Conservation (phyloP, 352 stramenopile genomes). For the Saprolegnia diclina region DNA sequence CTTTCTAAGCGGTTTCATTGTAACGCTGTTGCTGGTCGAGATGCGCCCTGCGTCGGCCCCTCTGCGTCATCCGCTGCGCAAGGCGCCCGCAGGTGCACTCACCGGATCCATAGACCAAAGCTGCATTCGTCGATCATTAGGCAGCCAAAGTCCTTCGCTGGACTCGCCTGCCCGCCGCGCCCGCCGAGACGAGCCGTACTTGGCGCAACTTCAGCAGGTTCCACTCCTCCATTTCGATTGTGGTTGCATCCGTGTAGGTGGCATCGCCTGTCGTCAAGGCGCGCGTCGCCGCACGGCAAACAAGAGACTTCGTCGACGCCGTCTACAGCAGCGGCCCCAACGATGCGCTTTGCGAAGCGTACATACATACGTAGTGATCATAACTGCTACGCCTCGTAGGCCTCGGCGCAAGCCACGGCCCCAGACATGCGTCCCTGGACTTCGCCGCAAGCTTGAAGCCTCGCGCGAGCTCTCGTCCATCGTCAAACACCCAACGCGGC, state of each 20-base stretch:
- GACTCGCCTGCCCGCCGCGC: neutral
- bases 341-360: neutral
- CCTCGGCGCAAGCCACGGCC: neutral
- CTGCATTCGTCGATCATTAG: neutral
- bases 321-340: neutral
- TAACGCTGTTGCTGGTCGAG: too few species aligned
- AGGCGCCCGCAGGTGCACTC: too few species aligned
- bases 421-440: neutral
- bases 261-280: neutral
- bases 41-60: too few species aligned
- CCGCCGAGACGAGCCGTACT: neutral
- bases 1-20: too few species aligned
- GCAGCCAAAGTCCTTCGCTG: neutral
- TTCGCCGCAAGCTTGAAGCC: neutral
- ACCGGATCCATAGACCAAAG: too few species aligned
- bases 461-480: neutral
- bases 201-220: neutral
- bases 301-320: neutral
- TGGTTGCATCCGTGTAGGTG: neutral
- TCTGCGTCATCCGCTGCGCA: too few species aligned
- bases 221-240: too few species aligned
- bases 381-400: neutral
- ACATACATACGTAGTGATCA: neutral
- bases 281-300: neutral
- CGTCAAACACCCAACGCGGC: slow-evolving; percentile 21